Conservation (phyloP, 176 grass and related monocot species). For the Oryza brachyantha region DNA sequence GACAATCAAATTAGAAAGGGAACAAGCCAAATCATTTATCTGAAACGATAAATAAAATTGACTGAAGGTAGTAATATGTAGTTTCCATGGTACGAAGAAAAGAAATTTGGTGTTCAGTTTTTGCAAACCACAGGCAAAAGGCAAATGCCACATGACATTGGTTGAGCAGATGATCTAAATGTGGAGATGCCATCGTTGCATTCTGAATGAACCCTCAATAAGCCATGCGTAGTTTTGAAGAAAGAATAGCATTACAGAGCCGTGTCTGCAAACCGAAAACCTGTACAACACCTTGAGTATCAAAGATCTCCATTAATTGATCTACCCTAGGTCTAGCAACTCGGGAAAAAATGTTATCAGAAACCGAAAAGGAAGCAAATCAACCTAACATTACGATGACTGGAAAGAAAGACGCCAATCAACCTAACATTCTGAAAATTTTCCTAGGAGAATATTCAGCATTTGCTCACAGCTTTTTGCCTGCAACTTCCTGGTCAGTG, state of each 20-base stretch:
- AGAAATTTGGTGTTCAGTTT: neutral
- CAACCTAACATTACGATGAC: conserved; percentile 32
- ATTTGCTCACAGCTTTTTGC: conserved; percentile 37
- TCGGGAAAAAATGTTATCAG: neutral
- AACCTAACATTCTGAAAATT: conserved; percentile 36
- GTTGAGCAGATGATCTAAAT: neutral
- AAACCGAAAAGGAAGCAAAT: conserved; percentile 32
- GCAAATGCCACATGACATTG: neutral
- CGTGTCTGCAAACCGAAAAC: conserved; percentile 10
- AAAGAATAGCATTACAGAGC: neutral
- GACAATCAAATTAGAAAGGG: too few species aligned
- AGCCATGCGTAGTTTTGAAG: neutral
- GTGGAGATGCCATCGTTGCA: conserved; percentile 6
- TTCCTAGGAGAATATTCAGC: conserved; percentile 44
- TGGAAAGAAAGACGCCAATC: conserved; percentile 21
- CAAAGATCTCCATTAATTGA: conserved; percentile 22
- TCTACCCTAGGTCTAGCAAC: conserved; percentile 34
- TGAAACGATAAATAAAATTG: too few species aligned
- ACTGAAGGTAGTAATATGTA: too few species aligned
- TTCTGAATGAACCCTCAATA: neutral
- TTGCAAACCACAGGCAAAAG: conserved; percentile 7
- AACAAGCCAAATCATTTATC: too few species aligned
- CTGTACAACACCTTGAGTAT: conserved; percentile 39
- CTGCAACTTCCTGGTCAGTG: conserved; percentile 37
- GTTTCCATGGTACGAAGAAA: too few species aligned